Evolutionary conservation across 176 grass and related monocot species (phyloP).

Genomic region (Poa pratensis): DNA sequence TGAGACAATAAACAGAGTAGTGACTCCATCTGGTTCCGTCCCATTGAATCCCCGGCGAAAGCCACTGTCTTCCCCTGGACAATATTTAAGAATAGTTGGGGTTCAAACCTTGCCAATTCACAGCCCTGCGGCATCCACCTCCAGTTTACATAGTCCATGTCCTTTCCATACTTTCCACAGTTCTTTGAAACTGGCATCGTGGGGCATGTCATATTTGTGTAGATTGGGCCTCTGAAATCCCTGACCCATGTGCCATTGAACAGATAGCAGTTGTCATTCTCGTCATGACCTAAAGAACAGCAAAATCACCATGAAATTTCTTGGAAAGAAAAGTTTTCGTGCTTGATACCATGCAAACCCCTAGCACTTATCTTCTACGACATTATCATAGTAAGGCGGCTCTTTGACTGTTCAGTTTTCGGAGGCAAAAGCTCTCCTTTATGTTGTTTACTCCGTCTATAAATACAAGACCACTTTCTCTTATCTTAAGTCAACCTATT

Average conservation of each 20-base stretch:
- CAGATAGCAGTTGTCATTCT: conserved; percentile 44
- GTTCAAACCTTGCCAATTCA: conserved; percentile 54
- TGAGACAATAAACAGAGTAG: conserved; percentile 70
- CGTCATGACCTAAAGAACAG: conserved; percentile 6
- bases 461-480: background rate
- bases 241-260: conserved; percentile 63
- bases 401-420: background rate
- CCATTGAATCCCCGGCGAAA: conserved; percentile 66
- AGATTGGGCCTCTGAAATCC: conserved; percentile 42
- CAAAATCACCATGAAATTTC: conserved; percentile 18
- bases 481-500: background rate
- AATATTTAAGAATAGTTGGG: conserved; percentile 50
- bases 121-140: conserved; percentile 61
- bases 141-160: conserved; percentile 68
- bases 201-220: conserved; percentile 59
- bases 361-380: background rate
- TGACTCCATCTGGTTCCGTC: conserved; percentile 76
- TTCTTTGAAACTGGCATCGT: conserved; percentile 57
- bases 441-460: background rate
- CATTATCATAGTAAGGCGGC: background rate
- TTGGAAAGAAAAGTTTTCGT: background rate
- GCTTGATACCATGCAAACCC: conserved; percentile 18
- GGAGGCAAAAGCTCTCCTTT: background rate
- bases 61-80: conserved; percentile 60
- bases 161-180: conserved; percentile 69